Percentiles rank a stretch among this genome's conserved stretches.
Evolutionary conservation across 2,329 filamentous ascomycete species (phyloP).

Genomic region (Colletotrichum eleusines): DNA sequence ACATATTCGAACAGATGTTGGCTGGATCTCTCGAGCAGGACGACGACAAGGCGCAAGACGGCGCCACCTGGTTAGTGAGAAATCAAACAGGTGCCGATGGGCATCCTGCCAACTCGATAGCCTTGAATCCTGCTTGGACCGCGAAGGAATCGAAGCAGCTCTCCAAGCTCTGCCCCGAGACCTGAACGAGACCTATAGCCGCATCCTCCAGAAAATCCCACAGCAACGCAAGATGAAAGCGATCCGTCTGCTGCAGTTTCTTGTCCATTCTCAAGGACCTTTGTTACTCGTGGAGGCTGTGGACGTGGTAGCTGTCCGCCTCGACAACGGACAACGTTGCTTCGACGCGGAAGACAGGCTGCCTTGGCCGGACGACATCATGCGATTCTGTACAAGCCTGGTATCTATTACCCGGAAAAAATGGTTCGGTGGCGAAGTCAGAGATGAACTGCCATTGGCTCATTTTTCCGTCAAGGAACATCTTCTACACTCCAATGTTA

Average conservation of each 20-base stretch:
- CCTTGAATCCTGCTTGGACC: not conserved
- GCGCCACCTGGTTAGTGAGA: too few species aligned
- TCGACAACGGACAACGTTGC: not conserved
- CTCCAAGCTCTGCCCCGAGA: not conserved
- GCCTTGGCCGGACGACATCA: not conserved
- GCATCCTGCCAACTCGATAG: constrained; percentile 24
- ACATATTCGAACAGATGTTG: too few species aligned
- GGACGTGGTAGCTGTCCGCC: constrained; percentile 33
- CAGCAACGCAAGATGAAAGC: not conserved
- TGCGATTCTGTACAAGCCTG: not conserved
- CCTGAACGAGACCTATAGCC: constrained; percentile 19
- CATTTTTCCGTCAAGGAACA: not conserved
- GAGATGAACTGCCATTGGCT: not conserved
- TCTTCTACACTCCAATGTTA: not conserved
- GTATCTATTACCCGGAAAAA: not conserved
- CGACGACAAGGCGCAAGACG: too few species aligned
- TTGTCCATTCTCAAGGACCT: constrained; percentile 42
- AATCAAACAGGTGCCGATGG: constrained; percentile 15
- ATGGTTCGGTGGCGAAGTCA: rapidly evolving
- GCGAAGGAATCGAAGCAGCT: not conserved
- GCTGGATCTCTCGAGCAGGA: too few species aligned
- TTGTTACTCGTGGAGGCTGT: constrained; percentile 42
- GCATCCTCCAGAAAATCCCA: not conserved
- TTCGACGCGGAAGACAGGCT: not conserved
- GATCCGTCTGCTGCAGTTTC: constrained; percentile 45